Base-by-base conservation (phyloP, 169 alveolate species). In the Eimeria sp. region DNA sequence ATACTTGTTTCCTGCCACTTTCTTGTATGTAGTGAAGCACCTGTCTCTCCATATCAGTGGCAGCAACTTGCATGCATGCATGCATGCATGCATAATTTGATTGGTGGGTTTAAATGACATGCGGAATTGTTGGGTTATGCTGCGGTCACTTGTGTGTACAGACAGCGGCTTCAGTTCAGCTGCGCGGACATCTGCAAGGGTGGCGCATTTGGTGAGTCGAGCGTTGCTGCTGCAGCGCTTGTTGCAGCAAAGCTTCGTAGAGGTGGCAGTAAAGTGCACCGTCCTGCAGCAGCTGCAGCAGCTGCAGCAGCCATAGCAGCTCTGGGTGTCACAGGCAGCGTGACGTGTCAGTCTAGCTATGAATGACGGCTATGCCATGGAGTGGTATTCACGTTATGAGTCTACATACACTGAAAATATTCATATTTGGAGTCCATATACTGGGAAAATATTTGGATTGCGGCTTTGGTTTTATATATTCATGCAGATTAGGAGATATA, bases 111-210 rank as follows among this genome's bases (percentile, higher is more conserved):
- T 10, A 27, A 52, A 11, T 78, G 9, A 9, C 6, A 16, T 25
- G 60, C 23, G 13, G 80, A 33, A 18, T 43, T 46, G 49, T 23
- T 52, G 27, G 33, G 18, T 20, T 30, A 52, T 0, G 37, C 37
- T 78, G 88, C 64, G 10, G 66, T 62, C 40, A 43, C 37, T 52
- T 13, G 20, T 85, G 93, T 40, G 82, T 62, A 46, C 93, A 85
- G 93, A 43, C 93, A 85, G 80, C 93, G 93, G 58, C 93, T 85
- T 43, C 93, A 85, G 80, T 85, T 85, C 64, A 85, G 93, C 30
- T 85, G 93, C 14, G 93, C 93, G 27, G 93, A 85, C 46, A 74
- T 64, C 43, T 85, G 93, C 93, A 85, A 85, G 82, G 93, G 93
- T 23, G 93, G 93, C 80, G 62, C 93, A 62, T 85, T 64, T 46